phyloP scores from a whole-genome alignment of 2,329 filamentous ascomycete species.

The Cryphonectria parasitica region DNA sequence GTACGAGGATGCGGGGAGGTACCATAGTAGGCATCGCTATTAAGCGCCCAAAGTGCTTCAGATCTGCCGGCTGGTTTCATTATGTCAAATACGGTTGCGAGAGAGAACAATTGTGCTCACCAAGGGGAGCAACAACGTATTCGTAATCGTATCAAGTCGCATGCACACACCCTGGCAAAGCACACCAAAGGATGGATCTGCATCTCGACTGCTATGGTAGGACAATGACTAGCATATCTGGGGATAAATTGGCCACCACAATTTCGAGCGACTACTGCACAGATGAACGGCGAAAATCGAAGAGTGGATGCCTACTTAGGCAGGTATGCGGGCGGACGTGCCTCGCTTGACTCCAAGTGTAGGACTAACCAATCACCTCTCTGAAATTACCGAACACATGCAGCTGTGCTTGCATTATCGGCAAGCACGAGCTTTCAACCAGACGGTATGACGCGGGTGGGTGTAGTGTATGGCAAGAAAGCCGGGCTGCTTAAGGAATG shows the following conservation, averaged over 20 bases:
- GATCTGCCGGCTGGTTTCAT: neutral
- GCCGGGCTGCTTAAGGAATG: too few species aligned
- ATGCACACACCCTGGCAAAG: neutral
- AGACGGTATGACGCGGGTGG: neutral
- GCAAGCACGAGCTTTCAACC: neutral
- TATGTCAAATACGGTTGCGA: neutral
- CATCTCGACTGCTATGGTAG: neutral
- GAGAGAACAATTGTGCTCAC: neutral
- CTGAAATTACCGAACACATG: neutral
- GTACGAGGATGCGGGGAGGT: neutral
- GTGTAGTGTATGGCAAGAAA: neutral
- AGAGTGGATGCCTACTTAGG: slow-evolving; percentile 3
- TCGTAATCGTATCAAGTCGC: neutral
- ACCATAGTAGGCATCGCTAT: neutral
- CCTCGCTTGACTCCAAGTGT: neutral
- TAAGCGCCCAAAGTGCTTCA: neutral
- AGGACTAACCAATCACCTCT: neutral
- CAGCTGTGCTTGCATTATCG: neutral
- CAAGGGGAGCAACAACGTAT: neutral
- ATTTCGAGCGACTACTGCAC: neutral
- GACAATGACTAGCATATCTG: neutral
- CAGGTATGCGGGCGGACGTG: neutral
- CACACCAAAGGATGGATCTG: neutral
- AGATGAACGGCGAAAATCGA: neutral
- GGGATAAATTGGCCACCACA: neutral